Conservation (phyloP, 331 rosid species). For the Telfairia occidentalis region DNA sequence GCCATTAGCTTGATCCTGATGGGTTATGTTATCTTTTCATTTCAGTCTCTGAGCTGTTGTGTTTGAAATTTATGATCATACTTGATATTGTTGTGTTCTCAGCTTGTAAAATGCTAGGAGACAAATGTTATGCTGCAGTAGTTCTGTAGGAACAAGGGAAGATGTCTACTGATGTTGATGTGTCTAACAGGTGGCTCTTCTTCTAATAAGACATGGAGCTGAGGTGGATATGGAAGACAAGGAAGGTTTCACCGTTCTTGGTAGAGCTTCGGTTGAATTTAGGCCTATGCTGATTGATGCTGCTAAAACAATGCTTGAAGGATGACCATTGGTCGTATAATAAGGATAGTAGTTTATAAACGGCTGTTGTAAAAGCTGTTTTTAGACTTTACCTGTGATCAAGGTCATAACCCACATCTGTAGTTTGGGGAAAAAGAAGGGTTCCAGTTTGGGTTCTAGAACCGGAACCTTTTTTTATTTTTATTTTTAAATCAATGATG, state of each 20-base stretch:
- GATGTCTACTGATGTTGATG: background rate
- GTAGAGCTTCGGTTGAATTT: slow-evolving; percentile 59
- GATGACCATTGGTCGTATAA: slow-evolving; percentile 14
- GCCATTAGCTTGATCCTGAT: background rate
- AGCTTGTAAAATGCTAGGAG: too few relatives aligned
- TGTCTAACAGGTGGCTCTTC: slow-evolving; percentile 50
- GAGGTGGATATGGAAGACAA: slow-evolving; percentile 77
- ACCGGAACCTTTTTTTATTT: background rate
- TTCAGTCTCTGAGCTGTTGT: too few relatives aligned
- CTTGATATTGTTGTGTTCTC: background rate
- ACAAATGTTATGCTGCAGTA: background rate
- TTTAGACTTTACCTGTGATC: background rate
- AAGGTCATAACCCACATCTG: background rate
- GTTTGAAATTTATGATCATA: background rate
- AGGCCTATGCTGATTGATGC: slow-evolving; percentile 59
- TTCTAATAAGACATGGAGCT: slow-evolving; percentile 85
- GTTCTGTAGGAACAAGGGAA: background rate
- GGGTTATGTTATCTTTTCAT: too few relatives aligned
- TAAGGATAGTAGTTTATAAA: background rate
- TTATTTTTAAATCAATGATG: background rate
- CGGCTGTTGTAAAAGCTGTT: background rate
- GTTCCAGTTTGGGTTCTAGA: background rate
- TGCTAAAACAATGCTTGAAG: slow-evolving; percentile 83
- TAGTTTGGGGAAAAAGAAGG: background rate
- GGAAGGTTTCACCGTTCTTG: slow-evolving; percentile 94